A percentile compares a stretch with the other conserved stretches of the same genome.
Conservation (phyloP, 129 eudicot species). For the Escallonia rubra region DNA sequence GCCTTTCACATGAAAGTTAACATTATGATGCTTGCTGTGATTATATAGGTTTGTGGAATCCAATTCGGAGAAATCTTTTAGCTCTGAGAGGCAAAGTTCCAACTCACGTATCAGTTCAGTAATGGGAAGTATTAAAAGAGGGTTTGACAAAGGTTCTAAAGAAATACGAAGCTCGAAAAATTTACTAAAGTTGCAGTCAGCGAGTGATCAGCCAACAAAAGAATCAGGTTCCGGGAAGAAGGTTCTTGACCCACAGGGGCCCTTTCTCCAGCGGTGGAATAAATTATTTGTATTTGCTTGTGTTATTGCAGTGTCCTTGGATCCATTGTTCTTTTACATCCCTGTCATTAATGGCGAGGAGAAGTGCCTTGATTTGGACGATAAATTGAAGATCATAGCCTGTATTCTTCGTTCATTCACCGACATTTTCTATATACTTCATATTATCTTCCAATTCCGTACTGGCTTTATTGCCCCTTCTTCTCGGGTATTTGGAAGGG, state of each 20-base stretch:
- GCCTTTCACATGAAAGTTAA: too few species aligned
- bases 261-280: constrained; percentile 73
- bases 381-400: constrained; percentile 46
- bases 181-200: constrained; percentile 8
- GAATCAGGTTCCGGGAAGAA: constrained; percentile 14
- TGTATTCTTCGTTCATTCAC: constrained; percentile 61
- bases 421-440: constrained; percentile 65
- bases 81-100: constrained; percentile 15
- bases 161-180: constrained; percentile 24
- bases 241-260: constrained; percentile 64
- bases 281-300: constrained; percentile 58
- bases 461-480: constrained; percentile 76
- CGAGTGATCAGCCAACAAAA: constrained; percentile 23
- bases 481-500: constrained; percentile 79
- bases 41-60: constrained; percentile 46
- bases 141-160: constrained; percentile 28
- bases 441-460: constrained; percentile 63
- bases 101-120: constrained; percentile 25
- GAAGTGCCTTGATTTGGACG: constrained; percentile 52
- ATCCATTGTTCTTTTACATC: constrained; percentile 81
- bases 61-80: constrained; percentile 33
- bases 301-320: constrained; percentile 61
- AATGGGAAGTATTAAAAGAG: constrained; percentile 18
- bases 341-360: constrained; percentile 44
- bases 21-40: not conserved